Base-by-base conservation (phyloP, 805 yeast genomes). In the Limtongia smithiae region DNA sequence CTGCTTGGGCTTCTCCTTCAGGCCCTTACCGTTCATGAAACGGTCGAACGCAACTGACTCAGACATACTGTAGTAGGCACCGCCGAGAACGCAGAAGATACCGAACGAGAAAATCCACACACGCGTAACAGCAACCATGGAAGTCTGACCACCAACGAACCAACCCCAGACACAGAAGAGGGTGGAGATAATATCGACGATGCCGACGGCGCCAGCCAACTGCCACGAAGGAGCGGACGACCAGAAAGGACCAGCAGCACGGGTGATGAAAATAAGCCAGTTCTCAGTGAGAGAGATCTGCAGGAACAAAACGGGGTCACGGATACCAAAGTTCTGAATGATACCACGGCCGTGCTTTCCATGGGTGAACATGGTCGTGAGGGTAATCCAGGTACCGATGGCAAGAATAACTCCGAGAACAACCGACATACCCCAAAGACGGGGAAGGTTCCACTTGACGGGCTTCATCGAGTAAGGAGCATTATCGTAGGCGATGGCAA, bases 201-300 rank as follows among this genome's bases (percentile, higher is more conserved):
- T 73, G 69, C 86, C 78, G 65, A 88, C 96, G 65, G 96, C 96
- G 77, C 95, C 95, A 65, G 93, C 63, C 75, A 88, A 81, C 79
- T 88, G 95, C 96, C 96, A 89, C 42, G 96, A 89, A 77, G 96
- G 96, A 53, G 78, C 66, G 40, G 96, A 87, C 54, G 96, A 85
- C 96, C 96, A 89, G 93, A 89, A 89, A 68, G 96, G 96, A 78
- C 96, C 96, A 71, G 81, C 85, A 69, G 96, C 95, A 79, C 96
- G 83, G 67, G 96, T 88, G 69, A 89, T 78, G 85, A 88, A 88
- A 78, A 88, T 88, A 74, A 88, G 82, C 96, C 96, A 88, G 79
- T 89, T 88, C 79, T 88, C 96, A 71, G 96, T 87, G 71, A 88
- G 81, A 52, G 96, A 85, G 68, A 88, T 88, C 77, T 88, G 88